Conservation (phyloP, 2,329 filamentous ascomycete species). For the Aspergillus candidus region DNA sequence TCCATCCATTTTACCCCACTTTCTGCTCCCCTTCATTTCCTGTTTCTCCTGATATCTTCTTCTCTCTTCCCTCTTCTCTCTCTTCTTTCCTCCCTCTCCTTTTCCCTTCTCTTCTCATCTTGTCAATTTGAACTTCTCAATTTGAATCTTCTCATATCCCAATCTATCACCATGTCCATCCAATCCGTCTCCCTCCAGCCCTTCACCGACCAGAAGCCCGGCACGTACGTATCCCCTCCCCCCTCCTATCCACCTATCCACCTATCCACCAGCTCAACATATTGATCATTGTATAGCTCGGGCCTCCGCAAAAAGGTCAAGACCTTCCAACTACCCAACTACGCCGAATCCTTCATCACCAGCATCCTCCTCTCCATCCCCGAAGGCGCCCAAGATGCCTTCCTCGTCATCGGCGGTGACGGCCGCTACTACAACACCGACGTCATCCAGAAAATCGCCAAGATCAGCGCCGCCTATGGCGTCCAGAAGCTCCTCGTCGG, state of each 20-base stretch:
- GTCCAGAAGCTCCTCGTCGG: conserved; percentile 98
- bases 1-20: background rate
- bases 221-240: conserved; percentile 67
- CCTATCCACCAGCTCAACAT: conserved; percentile 11
- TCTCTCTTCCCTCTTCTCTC: conserved; percentile 4
- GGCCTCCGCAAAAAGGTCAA: conserved; percentile 98
- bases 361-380: conserved; percentile 95
- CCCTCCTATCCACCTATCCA: background rate
- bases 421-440: conserved; percentile 96
- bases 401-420: conserved; percentile 95
- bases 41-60: conserved; percentile 5
- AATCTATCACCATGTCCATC: conserved; percentile 55
- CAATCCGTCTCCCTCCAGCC: conserved; percentile 76
- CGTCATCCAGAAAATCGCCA: conserved; percentile 92
- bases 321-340: conserved; percentile 91
- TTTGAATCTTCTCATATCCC: background rate
- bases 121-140: background rate
- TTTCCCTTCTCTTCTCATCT: background rate
- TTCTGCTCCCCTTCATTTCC: conserved; percentile 6
- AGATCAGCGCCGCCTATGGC: conserved; percentile 93
- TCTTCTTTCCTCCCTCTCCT: background rate
- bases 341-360: conserved; percentile 91
- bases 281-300: conserved; percentile 54
- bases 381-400: conserved; percentile 79
- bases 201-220: conserved; percentile 95